Base-by-base conservation (phyloP, 257 asterid species). In the Solanum commersonii region DNA sequence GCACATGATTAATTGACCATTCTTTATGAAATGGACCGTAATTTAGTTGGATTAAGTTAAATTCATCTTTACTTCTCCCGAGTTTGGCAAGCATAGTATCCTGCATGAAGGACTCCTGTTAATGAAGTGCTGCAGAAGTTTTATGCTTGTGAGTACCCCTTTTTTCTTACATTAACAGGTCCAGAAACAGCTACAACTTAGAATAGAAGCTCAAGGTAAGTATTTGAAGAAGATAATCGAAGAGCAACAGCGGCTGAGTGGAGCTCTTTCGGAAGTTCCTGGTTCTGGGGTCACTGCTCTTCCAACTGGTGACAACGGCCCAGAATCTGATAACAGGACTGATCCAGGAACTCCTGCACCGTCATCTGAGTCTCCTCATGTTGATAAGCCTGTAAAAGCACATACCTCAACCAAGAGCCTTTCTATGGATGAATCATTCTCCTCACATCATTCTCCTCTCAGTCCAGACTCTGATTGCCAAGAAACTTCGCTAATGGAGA, bases 201-300 rank as follows among this genome's bases (percentile, higher is more conserved):
- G 99, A 44, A 97, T 97, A 84, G 99, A 97, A 94, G 99, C 99
- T 90, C 99, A 97, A 88, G 99, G 99, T 65, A 96, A 96, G 91
- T 97, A 97, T 93, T 90, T 97, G 87, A 96, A 97, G 92, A 97
- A 97, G 93, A 97, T 97, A 83, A 93, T 96, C 10, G 99, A 97
- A 93, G 99, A 97, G 87, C 99, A 96, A 88, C 98, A 96, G 77
- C 97, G 98, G 85, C 89, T 93, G 52, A 91, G 93, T 88, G 98
- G 98, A 90, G 98, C 90, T 88, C 94, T 93, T 87, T 84, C 98
- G 49, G 98, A 93, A 78, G 90, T 89, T 27, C 98, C 96, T 8
- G 93, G 90, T 59, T 86, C 93, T 10, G 96, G 92, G 77, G 90
- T 87, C 78, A 49, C 91, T 49, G 85, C 70, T n/a, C 95, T 93